A percentile compares a stretch with the other conserved stretches of the same genome.
Conservation (phyloP, 139 green algal species). For the Eudorina sp. region DNA sequence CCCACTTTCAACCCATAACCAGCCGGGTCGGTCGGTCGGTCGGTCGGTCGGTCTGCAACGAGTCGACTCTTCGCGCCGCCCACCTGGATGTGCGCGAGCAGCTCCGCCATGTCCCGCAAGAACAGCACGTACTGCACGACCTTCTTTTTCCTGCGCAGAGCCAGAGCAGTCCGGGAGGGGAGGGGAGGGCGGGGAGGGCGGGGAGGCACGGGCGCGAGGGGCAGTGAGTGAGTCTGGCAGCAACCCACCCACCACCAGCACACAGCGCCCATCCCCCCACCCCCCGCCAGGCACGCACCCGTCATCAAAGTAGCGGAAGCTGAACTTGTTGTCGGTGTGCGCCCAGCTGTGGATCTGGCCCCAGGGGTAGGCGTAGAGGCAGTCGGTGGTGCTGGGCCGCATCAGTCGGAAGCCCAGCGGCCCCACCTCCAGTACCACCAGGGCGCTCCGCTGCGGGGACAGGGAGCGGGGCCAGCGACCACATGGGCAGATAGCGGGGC, state of each 20-base stretch:
- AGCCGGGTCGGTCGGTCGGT: too few relatives aligned
- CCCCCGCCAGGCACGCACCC: constrained; percentile 15
- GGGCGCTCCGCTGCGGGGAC: constrained; percentile 20
- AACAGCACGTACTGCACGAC: constrained; percentile 46
- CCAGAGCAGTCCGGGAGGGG: neutral
- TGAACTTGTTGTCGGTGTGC: constrained; percentile 46
- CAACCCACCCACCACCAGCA: neutral
- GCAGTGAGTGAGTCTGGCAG: neutral
- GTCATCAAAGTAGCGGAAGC: constrained; percentile 63
- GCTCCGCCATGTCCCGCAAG: constrained; percentile 37
- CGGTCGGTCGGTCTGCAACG: too few relatives aligned
- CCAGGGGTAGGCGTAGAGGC: constrained; percentile 53
- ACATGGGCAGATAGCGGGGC: too few relatives aligned
- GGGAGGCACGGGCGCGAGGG: neutral
- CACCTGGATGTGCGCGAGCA: constrained; percentile 59
- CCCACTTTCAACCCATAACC: too few relatives aligned
- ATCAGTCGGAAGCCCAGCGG: constrained; percentile 54
- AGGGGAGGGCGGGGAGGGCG: neutral
- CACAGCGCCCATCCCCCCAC: neutral
- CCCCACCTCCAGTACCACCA: constrained; percentile 56
- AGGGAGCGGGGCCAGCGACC: too few relatives aligned
- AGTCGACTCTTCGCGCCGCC: too few relatives aligned
- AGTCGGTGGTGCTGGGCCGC: constrained; percentile 44
- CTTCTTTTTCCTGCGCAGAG: constrained; percentile 38
- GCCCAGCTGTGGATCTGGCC: constrained; percentile 62